Evolutionary conservation across 1,284 basidiomycete genomes (phyloP).

Genomic region (Agroathelia rolfsii): DNA sequence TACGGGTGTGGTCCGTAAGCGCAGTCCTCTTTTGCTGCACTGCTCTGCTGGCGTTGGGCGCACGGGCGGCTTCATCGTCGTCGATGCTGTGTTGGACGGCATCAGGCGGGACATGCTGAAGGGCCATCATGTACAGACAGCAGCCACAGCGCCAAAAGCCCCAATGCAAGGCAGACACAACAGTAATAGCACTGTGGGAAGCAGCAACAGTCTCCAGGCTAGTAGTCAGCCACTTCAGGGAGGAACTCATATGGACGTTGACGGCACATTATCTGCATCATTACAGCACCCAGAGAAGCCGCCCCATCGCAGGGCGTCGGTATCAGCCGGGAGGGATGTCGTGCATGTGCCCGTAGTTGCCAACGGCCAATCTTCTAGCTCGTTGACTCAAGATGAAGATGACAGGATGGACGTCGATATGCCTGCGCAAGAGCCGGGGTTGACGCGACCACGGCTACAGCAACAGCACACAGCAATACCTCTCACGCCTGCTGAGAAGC

Average conservation of each 20-base stretch:
- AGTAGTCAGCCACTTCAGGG: no score
- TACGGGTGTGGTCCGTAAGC: constrained; percentile 32
- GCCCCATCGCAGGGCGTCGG: background rate
- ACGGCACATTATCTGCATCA: background rate
- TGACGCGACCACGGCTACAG: no score
- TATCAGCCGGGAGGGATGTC: background rate
- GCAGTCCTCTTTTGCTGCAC: constrained; percentile 56
- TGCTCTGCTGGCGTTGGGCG: constrained; percentile 89
- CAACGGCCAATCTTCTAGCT: no score
- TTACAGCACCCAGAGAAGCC: background rate
- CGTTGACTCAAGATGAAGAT: no score
- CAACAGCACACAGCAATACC: no score
- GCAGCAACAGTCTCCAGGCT: no score
- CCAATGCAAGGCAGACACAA: no score
- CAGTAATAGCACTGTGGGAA: no score
- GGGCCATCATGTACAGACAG: constrained; percentile 9
- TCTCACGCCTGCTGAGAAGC: no score
- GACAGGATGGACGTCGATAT: no score
- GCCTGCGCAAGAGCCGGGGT: no score
- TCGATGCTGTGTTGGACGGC: constrained; percentile 79
- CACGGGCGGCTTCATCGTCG: constrained; percentile 85
- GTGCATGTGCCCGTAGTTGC: background rate
- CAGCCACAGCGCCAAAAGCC: constrained; percentile 10
- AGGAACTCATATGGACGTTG: constrained; percentile 4
- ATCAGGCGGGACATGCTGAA: constrained; percentile 54